Base-by-base conservation (phyloP, 1,284 basidiomycete species). In the Melampsora abietis-canadensis region DNA sequence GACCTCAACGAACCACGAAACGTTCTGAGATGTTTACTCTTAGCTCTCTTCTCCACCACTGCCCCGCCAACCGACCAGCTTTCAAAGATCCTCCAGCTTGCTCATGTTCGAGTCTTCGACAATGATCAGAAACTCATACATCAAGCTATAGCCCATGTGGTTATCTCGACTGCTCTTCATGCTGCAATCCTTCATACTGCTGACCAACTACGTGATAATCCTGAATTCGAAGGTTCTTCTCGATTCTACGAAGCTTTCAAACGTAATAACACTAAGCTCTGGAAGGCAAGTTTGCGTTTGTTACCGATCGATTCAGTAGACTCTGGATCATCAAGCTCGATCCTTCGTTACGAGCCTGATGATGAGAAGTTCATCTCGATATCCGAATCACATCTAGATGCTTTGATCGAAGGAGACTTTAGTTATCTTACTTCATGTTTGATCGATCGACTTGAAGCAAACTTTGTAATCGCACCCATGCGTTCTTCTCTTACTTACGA, bases 161-260 rank as follows among this genome's bases (percentile, higher is more conserved):
- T 86, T 51, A 80, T 83, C 27, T 85, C 84, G 5, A 83, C 84
- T 17, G 85, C 90, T 0, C 84, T 97, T n/a, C 95, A 97, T 82
- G 92, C 94, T 0, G 85, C 87, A 40, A 91, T 97, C 76, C 85
- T 98, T 47, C 84, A 87, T 77, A 88, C 91, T 79, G 92, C 92
- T 0, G 92, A 95, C 80, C 82, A 81, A 2, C 85, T 97, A 64
- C 87, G 94, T 19, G 80, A 84, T 2, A 79, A 85, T 19, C 84
- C 69, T 8, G 66, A 70, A 31, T 37, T 48, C 40, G 15, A 70
- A 31, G 27, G 37, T n/a, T 54, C 69, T 7, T 91, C 93, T 79
- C 86, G 93, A 75, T 95, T 91, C 85, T 91, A 93, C 82, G 82
- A 90, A 44, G 94, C 94, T 1, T 93, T 92, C 1, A 82, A 85